Percentiles rank a stretch among this genome's conserved stretches.
Conservation (phyloP, 768 basidiomycete species). For the Harrya chromipes region DNA sequence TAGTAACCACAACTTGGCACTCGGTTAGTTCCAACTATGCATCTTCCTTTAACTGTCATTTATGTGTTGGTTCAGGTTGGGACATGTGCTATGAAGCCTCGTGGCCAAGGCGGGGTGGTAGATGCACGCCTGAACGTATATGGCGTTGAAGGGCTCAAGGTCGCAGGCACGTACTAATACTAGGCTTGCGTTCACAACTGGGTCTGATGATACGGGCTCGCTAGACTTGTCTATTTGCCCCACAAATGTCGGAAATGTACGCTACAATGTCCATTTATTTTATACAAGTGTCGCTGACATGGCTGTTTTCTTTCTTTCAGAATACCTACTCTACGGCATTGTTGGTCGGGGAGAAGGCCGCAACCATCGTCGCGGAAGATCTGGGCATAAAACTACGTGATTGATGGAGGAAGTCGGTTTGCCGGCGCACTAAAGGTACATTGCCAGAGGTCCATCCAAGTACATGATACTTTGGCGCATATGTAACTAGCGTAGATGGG, state of each 20-base stretch:
- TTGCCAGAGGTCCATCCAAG: too few species aligned
- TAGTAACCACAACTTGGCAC: neutral
- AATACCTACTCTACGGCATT: constrained; percentile 45
- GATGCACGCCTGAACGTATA: constrained; percentile 15
- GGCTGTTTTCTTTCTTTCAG: constrained; percentile 1
- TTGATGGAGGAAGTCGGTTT: too few species aligned
- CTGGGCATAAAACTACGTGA: constrained; percentile 10
- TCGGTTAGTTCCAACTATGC: neutral
- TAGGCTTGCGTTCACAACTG: too few species aligned
- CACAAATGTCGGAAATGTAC: constrained; percentile 4
- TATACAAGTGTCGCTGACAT: neutral
- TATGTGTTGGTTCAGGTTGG: constrained; percentile 42
- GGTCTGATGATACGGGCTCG: neutral
- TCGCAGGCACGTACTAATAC: constrained; percentile 10
- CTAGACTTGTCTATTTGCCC: constrained; percentile 33
- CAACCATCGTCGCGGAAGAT: constrained; percentile 56
- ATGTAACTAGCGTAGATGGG: too few species aligned
- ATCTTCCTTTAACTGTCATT: neutral
- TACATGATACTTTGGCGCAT: too few species aligned
- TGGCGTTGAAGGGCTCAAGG: constrained; percentile 9
- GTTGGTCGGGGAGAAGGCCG: constrained; percentile 59
- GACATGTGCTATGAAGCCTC: constrained; percentile 64
- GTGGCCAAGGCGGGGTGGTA: constrained; percentile 7
- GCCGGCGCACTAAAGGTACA: too few species aligned
- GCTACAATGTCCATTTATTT: neutral